A percentile compares a stretch with the other conserved stretches of the same genome.
phyloP scores from a whole-genome alignment of 1,284 basidiomycete genomes.

The Volvariella volvacea region DNA sequence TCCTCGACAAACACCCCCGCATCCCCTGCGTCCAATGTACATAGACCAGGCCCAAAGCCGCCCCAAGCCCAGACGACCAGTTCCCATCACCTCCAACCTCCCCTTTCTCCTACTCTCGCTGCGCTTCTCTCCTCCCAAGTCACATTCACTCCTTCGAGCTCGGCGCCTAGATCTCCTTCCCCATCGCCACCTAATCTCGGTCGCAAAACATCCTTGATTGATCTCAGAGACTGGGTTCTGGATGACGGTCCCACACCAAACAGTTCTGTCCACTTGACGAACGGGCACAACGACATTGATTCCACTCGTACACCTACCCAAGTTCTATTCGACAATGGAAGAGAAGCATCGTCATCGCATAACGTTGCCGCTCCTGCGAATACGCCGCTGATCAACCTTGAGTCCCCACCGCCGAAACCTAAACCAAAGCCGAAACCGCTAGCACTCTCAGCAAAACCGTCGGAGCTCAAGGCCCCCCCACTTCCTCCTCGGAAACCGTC shows the following conservation, averaged over 20 bases:
- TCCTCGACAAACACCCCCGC: slow-evolving; percentile 3
- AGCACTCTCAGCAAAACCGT: slow-evolving; percentile 9
- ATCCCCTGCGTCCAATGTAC: slow-evolving; percentile 11
- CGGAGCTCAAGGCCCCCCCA: slow-evolving; percentile 33
- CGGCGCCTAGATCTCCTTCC: slow-evolving; percentile 40
- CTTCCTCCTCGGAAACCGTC: slow-evolving; percentile 64
- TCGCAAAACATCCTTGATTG: slow-evolving; percentile 57
- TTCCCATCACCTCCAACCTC: slow-evolving; percentile 31
- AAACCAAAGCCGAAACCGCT: slow-evolving; percentile 18
- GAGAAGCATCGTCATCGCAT: too few species aligned
- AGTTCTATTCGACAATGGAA: slow-evolving; percentile 12
- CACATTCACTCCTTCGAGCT: slow-evolving; percentile 15
- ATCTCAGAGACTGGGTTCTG: slow-evolving; percentile 70
- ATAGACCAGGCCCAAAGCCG: slow-evolving; percentile 9
- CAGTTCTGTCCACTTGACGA: background rate
- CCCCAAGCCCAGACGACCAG: slow-evolving; percentile 10
- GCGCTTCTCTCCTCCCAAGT: slow-evolving; percentile 22
- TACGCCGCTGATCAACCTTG: slow-evolving; percentile 49
- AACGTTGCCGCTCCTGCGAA: slow-evolving; percentile 5
- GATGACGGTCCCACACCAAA: slow-evolving; percentile 44
- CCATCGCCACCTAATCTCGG: slow-evolving; percentile 45
- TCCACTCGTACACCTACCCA: slow-evolving; percentile 22
- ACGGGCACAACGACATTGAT: slow-evolving; percentile 14
- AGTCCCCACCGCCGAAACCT: slow-evolving; percentile 35
- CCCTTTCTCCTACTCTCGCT: slow-evolving; percentile 37